Evolutionary conservation across 495 filamentous ascomycete genomes (phyloP), one percentile per base, ranked within the genome.

Genomic region (Oleoguttula mirabilis): DNA sequence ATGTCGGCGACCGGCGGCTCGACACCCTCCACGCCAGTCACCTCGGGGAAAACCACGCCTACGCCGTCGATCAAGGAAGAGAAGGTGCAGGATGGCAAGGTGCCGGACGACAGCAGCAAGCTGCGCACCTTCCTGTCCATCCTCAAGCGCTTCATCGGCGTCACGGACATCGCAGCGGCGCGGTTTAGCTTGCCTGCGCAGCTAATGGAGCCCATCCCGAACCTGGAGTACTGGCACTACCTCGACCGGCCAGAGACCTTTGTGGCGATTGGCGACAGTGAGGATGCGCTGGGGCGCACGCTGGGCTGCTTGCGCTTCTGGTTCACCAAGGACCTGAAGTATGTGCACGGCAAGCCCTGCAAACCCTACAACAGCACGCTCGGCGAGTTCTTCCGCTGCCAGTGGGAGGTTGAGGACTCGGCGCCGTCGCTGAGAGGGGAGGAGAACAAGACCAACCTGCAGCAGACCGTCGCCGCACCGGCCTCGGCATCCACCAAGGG

Each of bases 311-410:
- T 94, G 55, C 76, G 90, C 24, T 98, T 98, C 59, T 98, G 90
- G 90, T 96, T 95, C 51, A 94, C 90, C 19, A 96, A 96, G 58
- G 90, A 98, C 58, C 60, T 98, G 71, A 98, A 96, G 76, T 98
- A 94, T 55, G 84, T 94, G 51, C 96, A 96, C 61, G 88, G 90
- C 33, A 94, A 88, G 66, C 90, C 90, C 8, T 94, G 86, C 74
- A 98, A 98, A 61, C 90, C 90, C 5, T 98, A 98, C 63, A 98
- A 98, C 60, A 94, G 88, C 27, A 84, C 84, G 6, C 62, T 98
- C 30, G 90, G 90, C n/a, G 90, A 98, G 63, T 96, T 95, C 64
- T 98, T 98, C 64, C 71, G 90, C 79, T 94, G 88, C 55, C 93
- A 83, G 51, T 98, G 90, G 90, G 82, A 92, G 57, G 77, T 94